Evolutionary conservation across 1,284 basidiomycete genomes (phyloP).

Genomic region (Ustilago xerochloae): DNA sequence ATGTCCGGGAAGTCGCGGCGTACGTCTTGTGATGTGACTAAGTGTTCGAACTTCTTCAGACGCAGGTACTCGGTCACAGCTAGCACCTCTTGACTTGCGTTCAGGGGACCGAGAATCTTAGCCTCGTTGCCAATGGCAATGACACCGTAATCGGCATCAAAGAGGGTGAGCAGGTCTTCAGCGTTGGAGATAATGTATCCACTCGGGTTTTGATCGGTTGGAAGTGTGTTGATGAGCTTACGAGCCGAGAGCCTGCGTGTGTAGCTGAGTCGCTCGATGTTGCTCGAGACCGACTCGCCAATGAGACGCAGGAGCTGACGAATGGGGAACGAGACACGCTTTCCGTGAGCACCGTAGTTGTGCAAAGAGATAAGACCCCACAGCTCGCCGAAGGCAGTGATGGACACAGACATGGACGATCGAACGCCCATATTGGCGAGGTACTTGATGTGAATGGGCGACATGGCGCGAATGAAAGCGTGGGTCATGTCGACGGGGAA

Average conservation of each 20-base stretch:
- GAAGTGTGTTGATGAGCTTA: slow-evolving; percentile 83
- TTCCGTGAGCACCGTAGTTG: slow-evolving; percentile 80
- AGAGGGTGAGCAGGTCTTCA: slow-evolving; percentile 82
- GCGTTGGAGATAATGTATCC: slow-evolving; percentile 89
- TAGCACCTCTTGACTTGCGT: slow-evolving; percentile 85
- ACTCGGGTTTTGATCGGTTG: slow-evolving; percentile 78
- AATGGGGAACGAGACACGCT: slow-evolving; percentile 85
- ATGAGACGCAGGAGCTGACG: slow-evolving; percentile 77
- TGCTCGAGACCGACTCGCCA: slow-evolving; percentile 83
- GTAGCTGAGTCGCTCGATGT: slow-evolving; percentile 84
- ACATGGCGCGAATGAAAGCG: slow-evolving; percentile 86
- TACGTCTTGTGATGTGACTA: slow-evolving; percentile 74
- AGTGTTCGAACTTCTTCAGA: slow-evolving; percentile 73
- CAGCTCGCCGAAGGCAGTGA: slow-evolving; percentile 82
- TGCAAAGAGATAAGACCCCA: slow-evolving; percentile 89
- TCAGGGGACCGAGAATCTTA: slow-evolving; percentile 81
- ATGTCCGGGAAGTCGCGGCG: slow-evolving; percentile 81
- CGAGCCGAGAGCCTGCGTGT: slow-evolving; percentile 81
- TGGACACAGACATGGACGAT: slow-evolving; percentile 73
- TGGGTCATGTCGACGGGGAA: slow-evolving; percentile 87
- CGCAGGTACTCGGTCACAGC: slow-evolving; percentile 87
- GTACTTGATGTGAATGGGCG: slow-evolving; percentile 85
- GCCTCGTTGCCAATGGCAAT: slow-evolving; percentile 80
- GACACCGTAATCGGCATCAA: slow-evolving; percentile 86
- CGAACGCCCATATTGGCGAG: slow-evolving; percentile 69